Evolutionary conservation across 2,329 filamentous ascomycete genomes (phyloP).

Genomic region (Bipolaris bicolor): DNA sequence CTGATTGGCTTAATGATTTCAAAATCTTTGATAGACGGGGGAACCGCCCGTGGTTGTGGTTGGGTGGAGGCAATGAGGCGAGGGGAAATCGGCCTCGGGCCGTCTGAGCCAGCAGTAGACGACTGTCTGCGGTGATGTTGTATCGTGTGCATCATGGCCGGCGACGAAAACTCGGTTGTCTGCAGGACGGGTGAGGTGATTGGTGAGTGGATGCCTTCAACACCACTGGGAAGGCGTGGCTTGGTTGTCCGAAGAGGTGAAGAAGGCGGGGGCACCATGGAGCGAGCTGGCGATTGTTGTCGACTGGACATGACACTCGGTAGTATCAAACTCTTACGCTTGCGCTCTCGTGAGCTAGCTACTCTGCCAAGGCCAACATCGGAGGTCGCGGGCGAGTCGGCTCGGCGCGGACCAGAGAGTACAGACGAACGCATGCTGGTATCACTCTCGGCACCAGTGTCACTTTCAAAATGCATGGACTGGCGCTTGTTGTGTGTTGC

Average conservation of each 20-base stretch:
- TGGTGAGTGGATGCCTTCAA: constrained; percentile 77
- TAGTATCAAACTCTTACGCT: constrained; percentile 84
- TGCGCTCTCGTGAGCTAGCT: constrained; percentile 79
- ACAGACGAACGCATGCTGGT: constrained; percentile 84
- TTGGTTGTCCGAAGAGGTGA: constrained; percentile 88
- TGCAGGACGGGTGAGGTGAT: constrained; percentile 88
- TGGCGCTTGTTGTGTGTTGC: constrained; percentile 72
- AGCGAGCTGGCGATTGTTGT: constrained; percentile 86
- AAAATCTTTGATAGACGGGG: constrained; percentile 98
- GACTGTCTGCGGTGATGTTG: constrained; percentile 87
- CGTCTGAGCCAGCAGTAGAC: constrained; percentile 79
- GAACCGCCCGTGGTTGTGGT: constrained; percentile 83
- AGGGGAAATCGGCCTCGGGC: constrained; percentile 76
- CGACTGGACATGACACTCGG: constrained; percentile 79
- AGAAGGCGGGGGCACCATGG: constrained; percentile 70
- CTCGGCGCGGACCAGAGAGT: constrained; percentile 72
- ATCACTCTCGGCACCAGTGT: constrained; percentile 83
- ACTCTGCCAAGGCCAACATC: constrained; percentile 80
- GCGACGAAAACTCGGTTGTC: constrained; percentile 80
- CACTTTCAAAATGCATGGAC: constrained; percentile 82
- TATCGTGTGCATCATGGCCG: constrained; percentile 62
- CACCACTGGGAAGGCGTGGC: constrained; percentile 68
- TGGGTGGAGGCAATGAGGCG: constrained; percentile 77
- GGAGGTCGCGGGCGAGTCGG: constrained; percentile 82
- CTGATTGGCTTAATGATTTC: constrained; percentile 99